Evolutionary conservation across 148 eudicot species (phyloP), one percentile per base, ranked within the genome.

Genomic region (Beta vulgaris): DNA sequence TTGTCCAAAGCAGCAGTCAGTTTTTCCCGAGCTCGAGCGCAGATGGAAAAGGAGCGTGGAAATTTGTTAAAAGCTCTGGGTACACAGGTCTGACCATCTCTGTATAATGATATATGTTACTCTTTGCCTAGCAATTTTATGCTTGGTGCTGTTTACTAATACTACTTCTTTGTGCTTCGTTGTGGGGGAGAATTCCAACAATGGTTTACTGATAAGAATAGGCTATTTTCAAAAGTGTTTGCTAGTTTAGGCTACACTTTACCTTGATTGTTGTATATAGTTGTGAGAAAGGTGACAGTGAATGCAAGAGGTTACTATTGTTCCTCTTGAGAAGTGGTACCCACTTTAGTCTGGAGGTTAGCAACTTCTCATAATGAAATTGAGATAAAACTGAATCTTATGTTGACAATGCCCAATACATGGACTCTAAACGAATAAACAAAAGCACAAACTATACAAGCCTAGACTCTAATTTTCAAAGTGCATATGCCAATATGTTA

Each of bases 41-140:
- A 86, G 72, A 85, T 94, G 96, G 98, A 94, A 87, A 94, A 90
- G 81, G 98, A 94, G 68, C 96, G 83, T 21, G 98, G 93, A 70
- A 94, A 89, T 82, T 84, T 92, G 64, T 82, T 92, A 77, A 94
- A 94, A 84, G 91, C 96, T 76, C 78, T 94, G 65, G 98, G 98
- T 54, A 94, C 98, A 83, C 98, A 92, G 98, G 98, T 94, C 80
- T 63, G 84, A 61, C 54, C 31, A 36, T 65, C 23, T 7, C 66
- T 70, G 37, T 16, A 16, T 55, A 58, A 57, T 35, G 59, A 44
- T 40, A 28, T 25, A 14, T 39, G 25, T 34, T 39, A 49, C 32
- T 32, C 34, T 48, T 70, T 32, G 29, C 39, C 31, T 43, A 14
- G 57, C 0, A 64, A n/a, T 36, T 26, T 14, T 67, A 46, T 31